phyloP scores from a whole-genome alignment of 1,139 yeast species.

The Eremothecium coryli region DNA sequence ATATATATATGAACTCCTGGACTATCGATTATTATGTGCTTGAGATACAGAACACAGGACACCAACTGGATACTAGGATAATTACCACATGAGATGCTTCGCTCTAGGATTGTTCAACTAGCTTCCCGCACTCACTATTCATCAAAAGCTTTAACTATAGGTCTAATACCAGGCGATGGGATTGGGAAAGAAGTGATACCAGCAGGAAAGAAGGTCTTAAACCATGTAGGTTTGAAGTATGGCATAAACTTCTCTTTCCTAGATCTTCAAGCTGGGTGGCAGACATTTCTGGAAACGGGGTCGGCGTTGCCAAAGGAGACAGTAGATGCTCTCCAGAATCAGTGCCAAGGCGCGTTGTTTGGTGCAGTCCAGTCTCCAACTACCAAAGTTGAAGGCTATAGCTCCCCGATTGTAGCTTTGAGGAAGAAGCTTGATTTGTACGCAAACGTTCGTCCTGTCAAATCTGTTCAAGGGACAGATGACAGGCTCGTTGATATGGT shows the following conservation, averaged over 20 bases:
- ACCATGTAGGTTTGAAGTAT: slow-evolving; percentile 64
- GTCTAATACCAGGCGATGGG: slow-evolving; percentile 95
- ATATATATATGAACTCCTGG: too few relatives aligned
- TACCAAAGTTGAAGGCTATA: slow-evolving; percentile 87
- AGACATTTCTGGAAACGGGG: slow-evolving; percentile 85
- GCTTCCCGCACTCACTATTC: too few relatives aligned
- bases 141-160: slow-evolving; percentile 30
- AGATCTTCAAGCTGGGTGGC: slow-evolving; percentile 88
- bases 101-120: too few relatives aligned
- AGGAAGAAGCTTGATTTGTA: slow-evolving; percentile 90
- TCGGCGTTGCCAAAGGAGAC: slow-evolving; percentile 92
- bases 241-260: slow-evolving; percentile 79
- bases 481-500: slow-evolving; percentile 90
- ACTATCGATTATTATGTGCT: too few relatives aligned
- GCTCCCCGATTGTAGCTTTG: slow-evolving; percentile 95
- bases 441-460: slow-evolving; percentile 96
- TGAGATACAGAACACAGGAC: too few relatives aligned
- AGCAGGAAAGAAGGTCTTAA: slow-evolving; percentile 77
- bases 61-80: too few relatives aligned
- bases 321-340: slow-evolving; percentile 62
- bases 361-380: slow-evolving; percentile 97
- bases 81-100: too few relatives aligned
- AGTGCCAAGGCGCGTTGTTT: slow-evolving; percentile 94
- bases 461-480: slow-evolving; percentile 73
- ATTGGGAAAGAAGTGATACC: slow-evolving; percentile 97